Percentiles rank a stretch among this genome's conserved stretches.
These are phyloP conservation scores for Lantana camara DNA, from an alignment of 257 asterid genomes.

Conservation along the genomic window DNA sequence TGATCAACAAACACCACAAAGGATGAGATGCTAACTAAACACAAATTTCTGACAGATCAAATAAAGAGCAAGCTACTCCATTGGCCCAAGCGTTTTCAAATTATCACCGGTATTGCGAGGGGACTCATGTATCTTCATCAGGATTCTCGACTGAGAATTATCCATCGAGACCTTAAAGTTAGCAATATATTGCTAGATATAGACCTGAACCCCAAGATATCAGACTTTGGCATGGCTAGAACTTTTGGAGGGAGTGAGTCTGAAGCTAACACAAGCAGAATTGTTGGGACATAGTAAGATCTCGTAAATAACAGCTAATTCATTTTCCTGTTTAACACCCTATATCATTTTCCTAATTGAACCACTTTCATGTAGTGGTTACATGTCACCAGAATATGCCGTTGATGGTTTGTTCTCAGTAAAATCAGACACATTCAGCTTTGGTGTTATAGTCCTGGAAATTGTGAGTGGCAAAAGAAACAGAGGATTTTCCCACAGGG, in stretches of 20 bases:
- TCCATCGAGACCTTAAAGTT: conserved; percentile 32
- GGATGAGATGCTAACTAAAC: not conserved
- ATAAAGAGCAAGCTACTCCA: conserved; percentile 1
- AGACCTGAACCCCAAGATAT: conserved; percentile 33
- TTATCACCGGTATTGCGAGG: conserved; percentile 32
- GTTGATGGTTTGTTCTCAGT: conserved; percentile 26
- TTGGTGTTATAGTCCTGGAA: conserved; percentile 33
- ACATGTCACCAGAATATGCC: conserved; percentile 37
- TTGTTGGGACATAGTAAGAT: conserved; percentile 6
- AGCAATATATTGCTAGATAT: conserved; percentile 30
- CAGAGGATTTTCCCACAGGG: conserved; percentile 16
- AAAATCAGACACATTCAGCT: conserved; percentile 38
- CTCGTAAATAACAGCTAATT: no score
- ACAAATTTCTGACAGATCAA: not conserved
- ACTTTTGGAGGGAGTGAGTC: conserved; percentile 1
- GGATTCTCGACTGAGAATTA: conserved; percentile 36
- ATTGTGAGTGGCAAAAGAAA: conserved; percentile 31
- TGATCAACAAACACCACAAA: not conserved
- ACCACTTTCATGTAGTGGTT: not conserved
- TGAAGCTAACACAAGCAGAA: conserved; percentile 12
- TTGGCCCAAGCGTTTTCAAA: conserved; percentile 28
- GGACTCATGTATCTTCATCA: conserved; percentile 43
- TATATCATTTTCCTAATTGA: not conserved
- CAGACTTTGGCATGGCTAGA: conserved; percentile 34
- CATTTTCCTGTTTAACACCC: not conserved